These are phyloP conservation scores for Phylloporus rhodoxanthus DNA, from an alignment of 768 basidiomycete species.

Conservation along the genomic window DNA sequence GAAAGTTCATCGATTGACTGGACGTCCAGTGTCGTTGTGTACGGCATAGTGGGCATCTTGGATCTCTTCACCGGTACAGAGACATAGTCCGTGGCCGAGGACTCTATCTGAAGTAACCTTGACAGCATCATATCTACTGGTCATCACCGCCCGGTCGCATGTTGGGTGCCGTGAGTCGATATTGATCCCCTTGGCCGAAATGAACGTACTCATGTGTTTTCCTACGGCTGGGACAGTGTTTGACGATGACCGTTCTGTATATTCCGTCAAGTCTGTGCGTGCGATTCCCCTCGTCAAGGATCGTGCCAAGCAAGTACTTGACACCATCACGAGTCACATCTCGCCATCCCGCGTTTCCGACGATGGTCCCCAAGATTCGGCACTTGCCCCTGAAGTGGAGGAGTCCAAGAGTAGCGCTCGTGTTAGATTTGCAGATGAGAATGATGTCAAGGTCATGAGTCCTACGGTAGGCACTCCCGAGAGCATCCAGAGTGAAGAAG, in stretches of 20 bases:
- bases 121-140: constrained; percentile 70
- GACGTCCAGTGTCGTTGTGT: constrained; percentile 52
- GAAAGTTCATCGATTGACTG: constrained; percentile 43
- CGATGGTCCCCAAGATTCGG: constrained; percentile 20
- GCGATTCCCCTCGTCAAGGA: constrained; percentile 69
- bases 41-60: constrained; percentile 72
- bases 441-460: constrained; percentile 42
- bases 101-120: constrained; percentile 12
- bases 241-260: constrained; percentile 55
- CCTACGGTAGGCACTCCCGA: constrained; percentile 22
- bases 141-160: constrained; percentile 57
- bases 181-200: not conserved
- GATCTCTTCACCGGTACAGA: constrained; percentile 62
- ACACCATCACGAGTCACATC: constrained; percentile 49
- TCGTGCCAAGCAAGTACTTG: constrained; percentile 50
- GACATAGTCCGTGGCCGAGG: not conserved
- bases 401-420: constrained; percentile 24
- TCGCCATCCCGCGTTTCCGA: constrained; percentile 40
- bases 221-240: constrained; percentile 39
- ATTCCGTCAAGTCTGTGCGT: constrained; percentile 59
- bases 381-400: constrained; percentile 5
- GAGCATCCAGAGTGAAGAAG: constrained; percentile 1
- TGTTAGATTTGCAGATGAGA: constrained; percentile 50
- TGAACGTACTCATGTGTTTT: constrained; percentile 4
- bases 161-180: constrained; percentile 58